Evolutionary conservation across 306 rosid species (phyloP).

Genomic region (Quercus agrifolia): DNA sequence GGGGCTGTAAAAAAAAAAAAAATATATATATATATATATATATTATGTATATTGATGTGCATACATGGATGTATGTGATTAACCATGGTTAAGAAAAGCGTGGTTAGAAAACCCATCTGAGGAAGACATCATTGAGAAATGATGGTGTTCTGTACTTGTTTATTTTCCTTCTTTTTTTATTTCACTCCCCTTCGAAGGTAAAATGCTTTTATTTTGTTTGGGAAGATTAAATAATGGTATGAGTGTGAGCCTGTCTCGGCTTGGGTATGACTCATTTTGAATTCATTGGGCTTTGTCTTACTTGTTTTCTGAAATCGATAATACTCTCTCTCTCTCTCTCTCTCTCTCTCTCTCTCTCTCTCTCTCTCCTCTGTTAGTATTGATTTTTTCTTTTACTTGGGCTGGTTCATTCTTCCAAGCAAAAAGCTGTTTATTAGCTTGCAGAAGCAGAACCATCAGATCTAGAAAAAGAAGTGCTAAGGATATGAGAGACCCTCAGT

Average conservation of each 20-base stretch:
- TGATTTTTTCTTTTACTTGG: conserved; percentile 36
- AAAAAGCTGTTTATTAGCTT: conserved; percentile 85
- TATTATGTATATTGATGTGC: not conserved
- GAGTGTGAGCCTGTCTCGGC: conserved; percentile 44
- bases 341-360: conserved; percentile 24
- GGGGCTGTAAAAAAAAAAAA: conserved; percentile 8
- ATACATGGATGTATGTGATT: conserved; percentile 43
- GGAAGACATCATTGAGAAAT: conserved; percentile 82
- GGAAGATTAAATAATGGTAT: conserved; percentile 8
- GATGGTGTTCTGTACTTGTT: conserved; percentile 75
- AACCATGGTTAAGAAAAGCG: conserved; percentile 55
- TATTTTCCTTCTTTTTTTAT: conserved; percentile 9
- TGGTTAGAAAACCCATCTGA: conserved; percentile 48
- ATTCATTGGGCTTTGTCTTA: conserved; percentile 66
- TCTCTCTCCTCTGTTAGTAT: conserved; percentile 4
- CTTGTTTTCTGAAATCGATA: conserved; percentile 72
- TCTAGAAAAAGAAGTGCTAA: conserved; percentile 75
- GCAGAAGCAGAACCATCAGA: conserved; percentile 85
- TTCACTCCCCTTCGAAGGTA: conserved; percentile 1
- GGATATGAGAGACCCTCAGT: conserved; percentile 47
- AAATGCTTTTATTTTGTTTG: not conserved
- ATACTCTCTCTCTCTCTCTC: conserved; percentile 23
- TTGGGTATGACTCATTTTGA: conserved; percentile 50
- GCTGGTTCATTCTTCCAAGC: conserved; percentile 79
- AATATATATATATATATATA: too few species aligned